A percentile compares a stretch with the other conserved stretches of the same genome.
phyloP scores from a whole-genome alignment of 1,139 yeast genomes.

The Petasospora rhodanensis region DNA sequence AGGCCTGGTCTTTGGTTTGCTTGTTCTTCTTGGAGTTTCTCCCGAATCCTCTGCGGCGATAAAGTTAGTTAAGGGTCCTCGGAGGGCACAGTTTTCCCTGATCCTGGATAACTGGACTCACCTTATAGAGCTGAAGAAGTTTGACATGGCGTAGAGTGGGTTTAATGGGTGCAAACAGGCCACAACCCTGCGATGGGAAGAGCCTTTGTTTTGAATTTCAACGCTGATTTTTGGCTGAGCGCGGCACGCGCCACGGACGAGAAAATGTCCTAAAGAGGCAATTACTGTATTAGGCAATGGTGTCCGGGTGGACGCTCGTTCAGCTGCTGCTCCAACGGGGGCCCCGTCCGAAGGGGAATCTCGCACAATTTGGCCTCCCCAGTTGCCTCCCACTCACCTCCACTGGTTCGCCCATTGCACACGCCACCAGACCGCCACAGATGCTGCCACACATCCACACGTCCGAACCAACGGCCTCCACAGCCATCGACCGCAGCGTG shows the following conservation, averaged over 20 bases:
- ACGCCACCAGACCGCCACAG: neutral
- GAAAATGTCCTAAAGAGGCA: no score
- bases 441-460: constrained; percentile 35
- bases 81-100: no score
- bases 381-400: no score
- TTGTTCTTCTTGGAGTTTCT: constrained; percentile 37
- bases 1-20: constrained; percentile 26
- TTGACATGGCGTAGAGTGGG: constrained; percentile 9
- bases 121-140: constrained; percentile 19
- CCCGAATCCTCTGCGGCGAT: constrained; percentile 35
- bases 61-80: no score
- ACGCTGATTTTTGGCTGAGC: no score
- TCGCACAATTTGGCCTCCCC: no score
- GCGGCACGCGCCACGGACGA: no score
- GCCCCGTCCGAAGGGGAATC: no score
- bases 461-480: constrained; percentile 61
- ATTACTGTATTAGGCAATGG: no score
- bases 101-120: constrained; percentile 2
- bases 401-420: neutral
- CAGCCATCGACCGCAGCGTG: constrained; percentile 75
- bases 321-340: no score
- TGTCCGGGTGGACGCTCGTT: no score
- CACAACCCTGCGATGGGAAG: no score
- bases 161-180: neutral
- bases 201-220: constrained; percentile 6